phyloP scores from a whole-genome alignment of 1,139 yeast genomes.

The Kodamaea plutei region DNA sequence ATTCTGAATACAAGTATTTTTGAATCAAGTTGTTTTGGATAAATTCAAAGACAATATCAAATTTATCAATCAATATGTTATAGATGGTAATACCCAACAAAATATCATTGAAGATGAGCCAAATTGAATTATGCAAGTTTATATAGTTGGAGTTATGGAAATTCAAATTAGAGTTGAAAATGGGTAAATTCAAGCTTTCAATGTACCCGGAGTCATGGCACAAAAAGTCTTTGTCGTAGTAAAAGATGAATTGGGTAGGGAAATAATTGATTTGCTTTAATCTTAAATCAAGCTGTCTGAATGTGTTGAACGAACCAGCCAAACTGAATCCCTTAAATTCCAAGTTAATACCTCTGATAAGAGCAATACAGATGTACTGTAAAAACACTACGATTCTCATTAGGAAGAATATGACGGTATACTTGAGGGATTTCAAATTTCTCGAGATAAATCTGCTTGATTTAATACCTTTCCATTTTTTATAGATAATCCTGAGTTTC shows the following conservation, averaged over 20 bases:
- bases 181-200: conserved; percentile 30
- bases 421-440: background rate
- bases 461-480: conserved; percentile 2
- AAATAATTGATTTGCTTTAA: conserved; percentile 73
- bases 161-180: conserved; percentile 36
- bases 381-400: conserved; percentile 9
- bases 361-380: conserved; percentile 20
- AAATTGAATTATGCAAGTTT: conserved; percentile 78
- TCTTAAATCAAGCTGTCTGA: conserved; percentile 76
- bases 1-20: conserved; percentile 26
- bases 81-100: conserved; percentile 67
- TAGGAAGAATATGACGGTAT: background rate
- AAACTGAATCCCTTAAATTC: conserved; percentile 18
- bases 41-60: conserved; percentile 24
- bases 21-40: conserved; percentile 37
- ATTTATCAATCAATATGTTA: conserved; percentile 45
- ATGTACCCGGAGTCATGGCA: conserved; percentile 20
- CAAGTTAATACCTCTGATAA: conserved; percentile 25
- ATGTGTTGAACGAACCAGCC: conserved; percentile 50
- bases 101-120: conserved; percentile 83
- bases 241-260: conserved; percentile 74
- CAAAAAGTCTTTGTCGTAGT: conserved; percentile 31
- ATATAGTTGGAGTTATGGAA: conserved; percentile 71
- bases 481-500: conserved; percentile 17
- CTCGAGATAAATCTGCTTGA: background rate